phyloP scores from a whole-genome alignment of 495 filamentous ascomycete genomes.

The Daldinia vernicosa region DNA sequence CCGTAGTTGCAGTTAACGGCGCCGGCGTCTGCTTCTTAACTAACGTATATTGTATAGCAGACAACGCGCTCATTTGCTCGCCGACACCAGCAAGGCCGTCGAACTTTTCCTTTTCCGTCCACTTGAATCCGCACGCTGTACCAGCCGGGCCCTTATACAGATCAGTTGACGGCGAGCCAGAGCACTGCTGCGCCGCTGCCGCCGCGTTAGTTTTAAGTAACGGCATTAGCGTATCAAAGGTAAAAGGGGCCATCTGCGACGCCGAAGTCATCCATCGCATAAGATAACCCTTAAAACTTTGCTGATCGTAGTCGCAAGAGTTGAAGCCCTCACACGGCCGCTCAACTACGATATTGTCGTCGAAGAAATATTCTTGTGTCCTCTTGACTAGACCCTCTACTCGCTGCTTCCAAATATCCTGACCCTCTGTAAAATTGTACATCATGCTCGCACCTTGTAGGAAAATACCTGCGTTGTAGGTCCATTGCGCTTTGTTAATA shows the following conservation, averaged over 20 bases:
- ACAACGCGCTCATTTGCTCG: constrained; percentile 77
- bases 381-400: constrained; percentile 64
- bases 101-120: constrained; percentile 51
- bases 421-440: constrained; percentile 71
- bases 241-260: constrained; percentile 72
- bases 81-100: constrained; percentile 65
- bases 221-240: constrained; percentile 62
- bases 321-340: constrained; percentile 71
- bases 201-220: constrained; percentile 64
- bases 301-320: constrained; percentile 76
- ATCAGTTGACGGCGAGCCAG: constrained; percentile 60
- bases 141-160: constrained; percentile 58
- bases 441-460: constrained; percentile 78
- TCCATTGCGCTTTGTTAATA: constrained; percentile 73
- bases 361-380: constrained; percentile 65
- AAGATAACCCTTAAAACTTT: constrained; percentile 79
- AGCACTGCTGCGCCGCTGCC: constrained; percentile 70
- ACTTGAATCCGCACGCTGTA: constrained; percentile 63
- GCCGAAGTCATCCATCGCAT: constrained; percentile 74
- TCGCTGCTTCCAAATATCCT: constrained; percentile 66
- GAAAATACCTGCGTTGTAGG: constrained; percentile 79
- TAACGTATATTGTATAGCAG: constrained; percentile 71
- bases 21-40: constrained; percentile 50
- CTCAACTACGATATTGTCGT: constrained; percentile 69
- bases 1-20: constrained; percentile 65